Conservation (phyloP, 1,139 yeast genomes). For the Pichia sp. region DNA sequence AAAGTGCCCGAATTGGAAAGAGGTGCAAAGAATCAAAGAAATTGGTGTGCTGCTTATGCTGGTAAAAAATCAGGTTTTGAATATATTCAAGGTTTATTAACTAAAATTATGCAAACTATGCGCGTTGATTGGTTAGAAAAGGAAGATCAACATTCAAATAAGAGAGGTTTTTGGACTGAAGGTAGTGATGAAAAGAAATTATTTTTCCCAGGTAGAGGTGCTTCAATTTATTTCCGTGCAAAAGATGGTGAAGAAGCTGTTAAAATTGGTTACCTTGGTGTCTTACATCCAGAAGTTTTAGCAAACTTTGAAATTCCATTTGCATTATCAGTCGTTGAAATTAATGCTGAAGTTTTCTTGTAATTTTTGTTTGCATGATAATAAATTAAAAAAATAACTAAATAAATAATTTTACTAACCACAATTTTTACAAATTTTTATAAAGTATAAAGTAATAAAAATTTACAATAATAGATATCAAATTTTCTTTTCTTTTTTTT, state of each 20-base stretch:
- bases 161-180: conserved; percentile 83
- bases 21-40: conserved; percentile 86
- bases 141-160: conserved; percentile 44
- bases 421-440: neutral
- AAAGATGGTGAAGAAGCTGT: conserved; percentile 49
- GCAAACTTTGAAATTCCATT: conserved; percentile 83
- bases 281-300: conserved; percentile 92
- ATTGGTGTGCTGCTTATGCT: conserved; percentile 90
- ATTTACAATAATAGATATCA: no score
- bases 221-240: conserved; percentile 69
- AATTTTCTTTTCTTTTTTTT: no score
- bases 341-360: conserved; percentile 79
- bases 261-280: conserved; percentile 83
- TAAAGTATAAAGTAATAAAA: neutral
- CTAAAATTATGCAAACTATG: conserved; percentile 93
- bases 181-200: conserved; percentile 63
- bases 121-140: conserved; percentile 79
- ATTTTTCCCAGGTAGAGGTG: conserved; percentile 97
- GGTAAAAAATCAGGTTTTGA: conserved; percentile 97
- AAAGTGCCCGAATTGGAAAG: conserved; percentile 73
- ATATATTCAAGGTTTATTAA: conserved; percentile 86
- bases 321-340: conserved; percentile 87
- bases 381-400: conserved; percentile 25
- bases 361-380: no score
- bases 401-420: neutral